Conservation (phyloP, 2,329 filamentous ascomycete species). For the Neopestalotiopsis sp. region DNA sequence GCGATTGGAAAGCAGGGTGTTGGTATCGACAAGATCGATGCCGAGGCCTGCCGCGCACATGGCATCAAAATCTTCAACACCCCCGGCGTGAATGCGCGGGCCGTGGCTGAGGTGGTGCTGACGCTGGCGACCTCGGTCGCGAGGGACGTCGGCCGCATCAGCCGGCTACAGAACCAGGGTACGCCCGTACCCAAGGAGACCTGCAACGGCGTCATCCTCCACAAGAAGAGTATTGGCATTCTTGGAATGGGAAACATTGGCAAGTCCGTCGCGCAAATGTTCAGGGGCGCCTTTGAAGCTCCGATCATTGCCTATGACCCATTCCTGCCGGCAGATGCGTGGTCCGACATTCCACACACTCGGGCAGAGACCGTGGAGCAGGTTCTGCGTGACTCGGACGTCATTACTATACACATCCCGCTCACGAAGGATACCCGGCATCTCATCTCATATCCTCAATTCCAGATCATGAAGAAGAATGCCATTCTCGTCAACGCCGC, state of each 20-base stretch:
- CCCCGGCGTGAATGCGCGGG: conserved; percentile 49
- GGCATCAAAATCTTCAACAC: conserved; percentile 53
- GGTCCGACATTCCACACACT: conserved; percentile 39
- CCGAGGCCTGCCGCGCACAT: conserved; percentile 41
- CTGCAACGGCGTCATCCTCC: conserved; percentile 39
- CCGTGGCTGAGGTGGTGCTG: conserved; percentile 36
- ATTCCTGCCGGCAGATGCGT: conserved; percentile 37
- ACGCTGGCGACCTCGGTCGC: conserved; percentile 34
- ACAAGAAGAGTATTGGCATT: conserved; percentile 41
- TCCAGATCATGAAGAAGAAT: conserved; percentile 42
- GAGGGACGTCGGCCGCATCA: conserved; percentile 36
- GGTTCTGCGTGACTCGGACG: conserved; percentile 37
- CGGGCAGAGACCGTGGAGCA: conserved; percentile 38
- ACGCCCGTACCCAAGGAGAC: conserved; percentile 43
- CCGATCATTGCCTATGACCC: conserved; percentile 44
- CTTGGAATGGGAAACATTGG: conserved; percentile 48
- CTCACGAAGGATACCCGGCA: conserved; percentile 38
- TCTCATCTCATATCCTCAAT: conserved; percentile 38
- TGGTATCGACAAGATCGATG: conserved; percentile 52
- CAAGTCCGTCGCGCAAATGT: conserved; percentile 41
- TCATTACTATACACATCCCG: conserved; percentile 45
- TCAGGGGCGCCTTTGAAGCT: conserved; percentile 40
- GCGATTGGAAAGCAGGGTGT: conserved; percentile 49
- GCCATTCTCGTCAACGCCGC: conserved; percentile 48
- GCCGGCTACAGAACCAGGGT: conserved; percentile 35